Percentiles rank a stretch among this genome's conserved stretches.
Evolutionary conservation across 805 yeast species (phyloP).

Genomic region (Brettanomyces anomalus): DNA sequence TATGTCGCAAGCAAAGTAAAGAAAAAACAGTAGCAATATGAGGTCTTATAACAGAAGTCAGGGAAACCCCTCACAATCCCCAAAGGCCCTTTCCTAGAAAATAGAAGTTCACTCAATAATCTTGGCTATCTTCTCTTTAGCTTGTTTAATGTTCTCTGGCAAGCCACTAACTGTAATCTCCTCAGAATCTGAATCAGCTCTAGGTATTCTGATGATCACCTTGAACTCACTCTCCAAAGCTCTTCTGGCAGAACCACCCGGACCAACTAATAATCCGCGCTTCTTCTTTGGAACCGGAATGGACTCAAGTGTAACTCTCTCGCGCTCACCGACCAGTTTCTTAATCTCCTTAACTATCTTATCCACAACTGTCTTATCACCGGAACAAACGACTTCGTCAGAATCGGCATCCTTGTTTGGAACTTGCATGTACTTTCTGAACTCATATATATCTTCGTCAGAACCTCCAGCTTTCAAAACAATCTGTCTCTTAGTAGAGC

Average conservation of each 20-base stretch:
- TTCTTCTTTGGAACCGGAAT: slow-evolving; percentile 59
- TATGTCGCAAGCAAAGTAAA: not conserved
- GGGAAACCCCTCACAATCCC: too few species aligned
- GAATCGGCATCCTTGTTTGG: slow-evolving; percentile 63
- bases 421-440: slow-evolving; percentile 50
- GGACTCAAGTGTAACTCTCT: slow-evolving; percentile 45
- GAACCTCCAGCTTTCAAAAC: slow-evolving; percentile 71
- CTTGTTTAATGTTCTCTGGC: slow-evolving; percentile 55
- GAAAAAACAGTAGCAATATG: not conserved
- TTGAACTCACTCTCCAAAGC: slow-evolving; percentile 60
- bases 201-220: slow-evolving; percentile 62
- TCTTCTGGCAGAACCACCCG: slow-evolving; percentile 69
- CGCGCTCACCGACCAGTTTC: slow-evolving; percentile 53
- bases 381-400: slow-evolving; percentile 53
- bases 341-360: slow-evolving; percentile 55
- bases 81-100: too few species aligned
- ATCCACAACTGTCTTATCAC: slow-evolving; percentile 67
- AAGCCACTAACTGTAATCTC: slow-evolving; percentile 52
- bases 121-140: slow-evolving; percentile 51
- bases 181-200: slow-evolving; percentile 40
- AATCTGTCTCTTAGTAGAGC: slow-evolving; percentile 64
- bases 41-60: too few species aligned
- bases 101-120: slow-evolving; percentile 49
- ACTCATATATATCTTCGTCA: slow-evolving; percentile 37
- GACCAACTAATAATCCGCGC: slow-evolving; percentile 73